A percentile compares a stretch with the other conserved stretches of the same genome.
Evolutionary conservation across 345 rosid species (phyloP).

Genomic region (Lagerstroemia speciosa): DNA sequence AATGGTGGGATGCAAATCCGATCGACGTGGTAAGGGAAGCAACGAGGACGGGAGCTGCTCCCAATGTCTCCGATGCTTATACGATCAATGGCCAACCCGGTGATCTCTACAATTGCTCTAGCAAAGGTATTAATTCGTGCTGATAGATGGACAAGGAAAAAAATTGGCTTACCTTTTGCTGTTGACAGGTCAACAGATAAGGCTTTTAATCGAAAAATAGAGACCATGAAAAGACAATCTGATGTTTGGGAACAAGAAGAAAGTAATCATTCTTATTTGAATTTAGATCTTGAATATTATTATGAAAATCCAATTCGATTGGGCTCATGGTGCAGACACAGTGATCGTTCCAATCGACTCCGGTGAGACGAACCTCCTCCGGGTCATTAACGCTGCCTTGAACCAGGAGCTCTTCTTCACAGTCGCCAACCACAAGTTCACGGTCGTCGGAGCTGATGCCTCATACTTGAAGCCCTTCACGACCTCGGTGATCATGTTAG

Average conservation of each 20-base stretch:
- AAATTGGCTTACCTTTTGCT: no score
- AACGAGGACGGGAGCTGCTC: conserved; percentile 66
- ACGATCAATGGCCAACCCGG: conserved; percentile 96
- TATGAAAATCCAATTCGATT: background rate
- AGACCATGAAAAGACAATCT: no score
- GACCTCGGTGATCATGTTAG: conserved; percentile 66
- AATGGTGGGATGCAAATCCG: conserved; percentile 95
- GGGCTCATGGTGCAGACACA: conserved; percentile 36
- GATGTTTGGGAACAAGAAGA: background rate
- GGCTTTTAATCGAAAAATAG: no score
- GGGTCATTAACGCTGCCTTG: conserved; percentile 75
- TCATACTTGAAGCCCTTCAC: conserved; percentile 69
- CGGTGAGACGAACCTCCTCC: conserved; percentile 71
- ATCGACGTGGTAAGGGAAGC: conserved; percentile 66
- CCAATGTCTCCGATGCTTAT: conserved; percentile 65
- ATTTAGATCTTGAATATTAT: background rate
- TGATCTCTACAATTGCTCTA: conserved; percentile 80
- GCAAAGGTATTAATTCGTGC: conserved; percentile 57
- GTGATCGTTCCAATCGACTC: conserved; percentile 51
- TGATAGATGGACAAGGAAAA: no score
- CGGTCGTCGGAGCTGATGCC: conserved; percentile 91
- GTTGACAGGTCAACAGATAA: no score
- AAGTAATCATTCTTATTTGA: background rate
- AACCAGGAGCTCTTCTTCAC: conserved; percentile 81
- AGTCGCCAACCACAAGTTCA: conserved; percentile 71